A percentile compares a stretch with the other conserved stretches of the same genome.
Conservation (phyloP, 495 filamentous ascomycete species). For the Aspergillus homomorphus region DNA sequence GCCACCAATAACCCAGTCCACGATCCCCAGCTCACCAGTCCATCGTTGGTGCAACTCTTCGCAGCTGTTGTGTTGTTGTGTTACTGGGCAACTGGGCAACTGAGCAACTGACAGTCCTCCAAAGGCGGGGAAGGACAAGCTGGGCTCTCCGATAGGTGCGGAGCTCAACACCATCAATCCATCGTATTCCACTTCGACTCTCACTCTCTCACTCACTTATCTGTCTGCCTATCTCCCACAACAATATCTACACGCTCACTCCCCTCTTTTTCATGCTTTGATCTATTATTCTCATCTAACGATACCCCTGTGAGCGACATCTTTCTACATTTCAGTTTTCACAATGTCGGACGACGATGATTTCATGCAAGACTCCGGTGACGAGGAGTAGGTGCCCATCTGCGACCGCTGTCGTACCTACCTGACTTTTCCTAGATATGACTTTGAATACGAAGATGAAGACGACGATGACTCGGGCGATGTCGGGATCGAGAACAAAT, state of each 20-base stretch:
- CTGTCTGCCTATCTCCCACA: not conserved
- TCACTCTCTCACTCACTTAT: not conserved
- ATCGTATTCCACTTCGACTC: too few species aligned
- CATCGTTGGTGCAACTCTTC: too few species aligned
- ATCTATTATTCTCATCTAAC: not conserved
- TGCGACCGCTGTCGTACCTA: constrained; percentile 13
- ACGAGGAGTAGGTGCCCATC: constrained; percentile 60
- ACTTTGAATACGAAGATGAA: constrained; percentile 94
- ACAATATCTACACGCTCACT: not conserved
- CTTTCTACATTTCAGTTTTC: not conserved
- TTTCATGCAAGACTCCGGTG: constrained; percentile 98
- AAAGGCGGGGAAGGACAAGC: constrained; percentile 14
- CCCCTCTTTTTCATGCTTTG: not conserved
- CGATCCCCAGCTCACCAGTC: too few species aligned
- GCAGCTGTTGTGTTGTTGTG: too few species aligned
- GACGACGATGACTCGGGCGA: constrained; percentile 86
- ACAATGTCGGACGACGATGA: constrained; percentile 93
- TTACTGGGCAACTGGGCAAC: too few species aligned
- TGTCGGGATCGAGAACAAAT: constrained; percentile 97
- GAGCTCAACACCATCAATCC: constrained; percentile 5
- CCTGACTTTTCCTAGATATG: constrained; percentile 58
- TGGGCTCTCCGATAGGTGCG: constrained; percentile 21
- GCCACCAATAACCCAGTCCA: too few species aligned
- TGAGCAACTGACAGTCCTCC: too few species aligned
- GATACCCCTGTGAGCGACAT: not conserved